These are phyloP conservation scores for Aphanoascus verrucosus DNA, from an alignment of 2,329 filamentous ascomycete species.

Conservation along the genomic window DNA sequence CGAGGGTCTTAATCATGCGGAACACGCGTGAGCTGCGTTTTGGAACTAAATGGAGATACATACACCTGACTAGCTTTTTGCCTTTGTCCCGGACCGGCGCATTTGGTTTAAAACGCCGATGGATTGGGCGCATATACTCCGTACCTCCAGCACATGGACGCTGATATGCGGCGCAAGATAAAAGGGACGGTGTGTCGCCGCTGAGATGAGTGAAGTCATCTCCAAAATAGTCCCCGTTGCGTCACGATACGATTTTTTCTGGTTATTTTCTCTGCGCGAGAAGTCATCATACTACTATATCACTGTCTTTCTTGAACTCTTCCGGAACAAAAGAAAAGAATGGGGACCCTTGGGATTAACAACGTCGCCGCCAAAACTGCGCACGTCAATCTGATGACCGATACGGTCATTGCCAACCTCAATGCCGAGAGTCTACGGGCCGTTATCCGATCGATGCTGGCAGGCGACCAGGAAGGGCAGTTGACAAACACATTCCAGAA, in stretches of 20 bases:
- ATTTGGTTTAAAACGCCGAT: constrained; percentile 10
- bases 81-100: constrained; percentile 1
- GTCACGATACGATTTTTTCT: background rate
- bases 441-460: constrained; percentile 14
- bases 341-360: background rate
- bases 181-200: background rate
- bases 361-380: constrained; percentile 9
- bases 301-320: background rate
- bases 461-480: constrained; percentile 13
- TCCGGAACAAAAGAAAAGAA: background rate
- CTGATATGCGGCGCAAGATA: background rate
- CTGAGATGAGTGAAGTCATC: background rate
- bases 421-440: constrained; percentile 10
- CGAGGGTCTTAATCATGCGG: constrained; percentile 1
- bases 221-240: no score
- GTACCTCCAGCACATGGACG: background rate
- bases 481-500: constrained; percentile 8
- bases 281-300: background rate
- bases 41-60: no score
- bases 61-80: background rate
- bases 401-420: constrained; percentile 14
- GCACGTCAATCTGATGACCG: constrained; percentile 16
- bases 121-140: background rate
- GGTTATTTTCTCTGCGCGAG: background rate
- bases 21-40: background rate